Evolutionary conservation across 306 rosid genomes (phyloP).

Genomic region (Sicyos edulis): DNA sequence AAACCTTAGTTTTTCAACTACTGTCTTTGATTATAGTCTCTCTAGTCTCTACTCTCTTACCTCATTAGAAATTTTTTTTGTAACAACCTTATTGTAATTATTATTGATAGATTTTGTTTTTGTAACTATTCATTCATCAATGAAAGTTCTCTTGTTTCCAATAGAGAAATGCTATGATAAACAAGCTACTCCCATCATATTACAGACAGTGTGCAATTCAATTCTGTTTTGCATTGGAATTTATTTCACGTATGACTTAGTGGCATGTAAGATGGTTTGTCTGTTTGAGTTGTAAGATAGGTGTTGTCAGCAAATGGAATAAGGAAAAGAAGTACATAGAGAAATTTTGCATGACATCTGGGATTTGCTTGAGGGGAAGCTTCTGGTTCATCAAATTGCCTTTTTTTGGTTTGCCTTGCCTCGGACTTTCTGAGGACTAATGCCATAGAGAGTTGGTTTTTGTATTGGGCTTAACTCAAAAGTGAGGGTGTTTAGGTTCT

Average conservation of each 20-base stretch:
- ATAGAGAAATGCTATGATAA: neutral
- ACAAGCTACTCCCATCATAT: neutral
- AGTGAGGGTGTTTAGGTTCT: conserved; percentile 1
- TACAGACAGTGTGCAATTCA: neutral
- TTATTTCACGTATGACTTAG: neutral
- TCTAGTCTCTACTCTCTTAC: too few species aligned
- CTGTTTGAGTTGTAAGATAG: neutral
- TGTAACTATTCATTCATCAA: too few species aligned
- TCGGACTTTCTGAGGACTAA: neutral
- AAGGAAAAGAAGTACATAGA: neutral
- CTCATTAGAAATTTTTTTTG: too few species aligned
- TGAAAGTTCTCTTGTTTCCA: too few species aligned
- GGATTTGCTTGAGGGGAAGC: neutral
- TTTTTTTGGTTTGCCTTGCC: too few species aligned
- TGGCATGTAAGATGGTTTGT: neutral
- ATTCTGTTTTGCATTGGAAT: neutral
- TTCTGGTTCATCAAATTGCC: neutral
- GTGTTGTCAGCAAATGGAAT: neutral
- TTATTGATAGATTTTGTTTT: too few species aligned
- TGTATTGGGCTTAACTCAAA: neutral
- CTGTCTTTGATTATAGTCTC: too few species aligned
- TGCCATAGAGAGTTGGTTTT: neutral
- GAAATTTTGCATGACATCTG: too few species aligned
- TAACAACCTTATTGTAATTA: too few species aligned
- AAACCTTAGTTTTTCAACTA: neutral